A percentile compares a stretch with the other conserved stretches of the same genome.
Conservation (phyloP, 2,329 filamentous ascomycete genomes). For the Phyllosticta paracitricarpa region DNA sequence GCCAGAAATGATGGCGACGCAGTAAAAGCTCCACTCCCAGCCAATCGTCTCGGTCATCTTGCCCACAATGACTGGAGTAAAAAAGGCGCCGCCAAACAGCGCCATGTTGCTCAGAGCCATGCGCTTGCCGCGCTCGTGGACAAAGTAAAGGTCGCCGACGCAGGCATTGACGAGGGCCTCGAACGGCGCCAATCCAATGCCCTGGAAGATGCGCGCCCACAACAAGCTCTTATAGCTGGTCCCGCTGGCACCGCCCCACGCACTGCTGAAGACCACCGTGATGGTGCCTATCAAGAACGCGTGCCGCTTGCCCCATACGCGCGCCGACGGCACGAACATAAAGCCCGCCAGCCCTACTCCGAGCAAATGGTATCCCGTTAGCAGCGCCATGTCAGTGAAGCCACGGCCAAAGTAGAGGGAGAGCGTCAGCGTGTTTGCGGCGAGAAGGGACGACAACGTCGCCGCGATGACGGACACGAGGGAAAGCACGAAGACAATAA, state of each 20-base stretch:
- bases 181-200: constrained; percentile 77
- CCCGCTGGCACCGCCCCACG: constrained; percentile 65
- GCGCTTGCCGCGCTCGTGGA: constrained; percentile 72
- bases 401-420: constrained; percentile 53
- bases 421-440: constrained; percentile 75
- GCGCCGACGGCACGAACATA: constrained; percentile 75
- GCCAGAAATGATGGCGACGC: constrained; percentile 75
- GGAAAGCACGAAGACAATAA: constrained; percentile 70
- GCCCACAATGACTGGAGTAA: constrained; percentile 83
- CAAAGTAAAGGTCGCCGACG: constrained; percentile 83
- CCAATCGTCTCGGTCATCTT: constrained; percentile 67
- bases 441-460: constrained; percentile 74
- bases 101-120: constrained; percentile 73
- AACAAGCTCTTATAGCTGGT: constrained; percentile 62
- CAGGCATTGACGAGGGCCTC: constrained; percentile 82
- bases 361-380: constrained; percentile 81
- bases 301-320: constrained; percentile 90
- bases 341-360: constrained; percentile 74
- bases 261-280: constrained; percentile 62
- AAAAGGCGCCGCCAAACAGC: constrained; percentile 61
- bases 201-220: constrained; percentile 74
- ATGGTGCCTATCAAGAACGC: constrained; percentile 69
- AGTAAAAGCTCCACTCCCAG: constrained; percentile 85
- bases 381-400: constrained; percentile 67
- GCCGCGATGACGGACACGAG: constrained; percentile 74